Conservation (phyloP, 2,329 filamentous ascomycete genomes). For the Arthrobotrys megalospora region DNA sequence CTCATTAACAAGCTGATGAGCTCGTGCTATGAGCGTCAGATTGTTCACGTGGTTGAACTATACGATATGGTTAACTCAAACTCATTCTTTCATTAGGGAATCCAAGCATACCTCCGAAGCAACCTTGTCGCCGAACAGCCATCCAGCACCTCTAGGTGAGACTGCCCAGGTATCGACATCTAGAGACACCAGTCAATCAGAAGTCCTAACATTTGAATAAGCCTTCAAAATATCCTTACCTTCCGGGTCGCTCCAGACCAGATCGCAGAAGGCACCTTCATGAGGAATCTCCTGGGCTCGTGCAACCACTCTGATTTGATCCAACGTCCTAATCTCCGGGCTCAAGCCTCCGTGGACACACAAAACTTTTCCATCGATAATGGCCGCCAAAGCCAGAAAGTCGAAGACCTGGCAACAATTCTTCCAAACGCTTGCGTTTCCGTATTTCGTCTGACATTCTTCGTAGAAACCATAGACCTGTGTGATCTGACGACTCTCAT, state of each 20-base stretch:
- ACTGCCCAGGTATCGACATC: slow-evolving; percentile 80
- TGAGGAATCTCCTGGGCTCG: slow-evolving; percentile 83
- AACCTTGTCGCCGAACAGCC: slow-evolving; percentile 75
- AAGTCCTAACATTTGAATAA: background rate
- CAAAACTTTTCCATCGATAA: slow-evolving; percentile 81
- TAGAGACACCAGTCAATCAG: slow-evolving; percentile 10
- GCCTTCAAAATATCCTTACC: slow-evolving; percentile 50
- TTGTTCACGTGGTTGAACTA: slow-evolving; percentile 83
- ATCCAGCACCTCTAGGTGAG: slow-evolving; percentile 77
- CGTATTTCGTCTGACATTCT: slow-evolving; percentile 82
- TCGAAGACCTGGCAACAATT: slow-evolving; percentile 84
- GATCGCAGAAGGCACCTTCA: slow-evolving; percentile 82
- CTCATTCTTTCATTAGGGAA: background rate
- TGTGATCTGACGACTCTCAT: slow-evolving; percentile 83
- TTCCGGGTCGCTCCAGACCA: slow-evolving; percentile 83
- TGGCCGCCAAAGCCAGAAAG: slow-evolving; percentile 80
- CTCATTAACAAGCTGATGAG: slow-evolving; percentile 82
- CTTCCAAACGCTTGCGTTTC: slow-evolving; percentile 84
- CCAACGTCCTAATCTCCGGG: slow-evolving; percentile 80
- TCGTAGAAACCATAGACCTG: slow-evolving; percentile 86
- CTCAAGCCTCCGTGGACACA: slow-evolving; percentile 81
- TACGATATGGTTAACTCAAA: slow-evolving; percentile 19
- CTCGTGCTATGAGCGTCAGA: slow-evolving; percentile 79
- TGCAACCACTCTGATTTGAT: slow-evolving; percentile 82
- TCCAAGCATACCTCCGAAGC: slow-evolving; percentile 72